phyloP scores from a whole-genome alignment of 768 basidiomycete genomes.

The Suillus paluster region DNA sequence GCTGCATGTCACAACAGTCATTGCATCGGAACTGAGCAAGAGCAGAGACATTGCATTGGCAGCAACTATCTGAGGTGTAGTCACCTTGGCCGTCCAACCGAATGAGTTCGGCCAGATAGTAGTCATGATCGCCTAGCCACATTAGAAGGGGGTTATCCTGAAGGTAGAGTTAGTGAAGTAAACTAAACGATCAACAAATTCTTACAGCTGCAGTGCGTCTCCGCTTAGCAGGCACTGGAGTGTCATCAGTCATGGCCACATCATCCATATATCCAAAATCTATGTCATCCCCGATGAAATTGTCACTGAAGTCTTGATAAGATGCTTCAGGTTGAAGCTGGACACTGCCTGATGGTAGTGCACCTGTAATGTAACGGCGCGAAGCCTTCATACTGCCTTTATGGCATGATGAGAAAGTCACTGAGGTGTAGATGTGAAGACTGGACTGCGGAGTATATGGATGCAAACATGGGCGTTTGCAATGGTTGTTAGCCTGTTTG shows the following conservation, averaged over 20 bases:
- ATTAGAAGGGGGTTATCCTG: neutral
- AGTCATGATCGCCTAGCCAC: slow-evolving; percentile 7
- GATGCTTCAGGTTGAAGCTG: neutral
- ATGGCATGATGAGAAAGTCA: neutral
- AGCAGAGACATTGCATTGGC: neutral
- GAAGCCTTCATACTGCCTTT: neutral
- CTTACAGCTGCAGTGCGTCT: too few relatives aligned
- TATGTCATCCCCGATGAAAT: neutral
- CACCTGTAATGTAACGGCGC: neutral
- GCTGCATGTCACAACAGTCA: slow-evolving; percentile 2
- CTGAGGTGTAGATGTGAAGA: neutral
- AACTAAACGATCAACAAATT: too few relatives aligned
- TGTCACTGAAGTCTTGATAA: too few relatives aligned
- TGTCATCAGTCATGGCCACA: too few relatives aligned
- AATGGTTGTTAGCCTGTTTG: neutral
- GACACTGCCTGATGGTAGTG: neutral
- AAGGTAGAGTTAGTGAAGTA: too few relatives aligned
- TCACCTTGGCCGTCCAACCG: slow-evolving; percentile 9
- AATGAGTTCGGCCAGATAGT: slow-evolving; percentile 13
- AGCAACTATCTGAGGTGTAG: neutral
- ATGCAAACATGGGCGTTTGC: neutral
- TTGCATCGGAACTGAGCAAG: neutral
- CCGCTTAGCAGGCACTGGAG: too few relatives aligned
- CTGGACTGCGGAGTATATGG: neutral
- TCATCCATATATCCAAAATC: neutral